Evolutionary conservation across 768 basidiomycete genomes (phyloP).

Genomic region (Trametes punicea): DNA sequence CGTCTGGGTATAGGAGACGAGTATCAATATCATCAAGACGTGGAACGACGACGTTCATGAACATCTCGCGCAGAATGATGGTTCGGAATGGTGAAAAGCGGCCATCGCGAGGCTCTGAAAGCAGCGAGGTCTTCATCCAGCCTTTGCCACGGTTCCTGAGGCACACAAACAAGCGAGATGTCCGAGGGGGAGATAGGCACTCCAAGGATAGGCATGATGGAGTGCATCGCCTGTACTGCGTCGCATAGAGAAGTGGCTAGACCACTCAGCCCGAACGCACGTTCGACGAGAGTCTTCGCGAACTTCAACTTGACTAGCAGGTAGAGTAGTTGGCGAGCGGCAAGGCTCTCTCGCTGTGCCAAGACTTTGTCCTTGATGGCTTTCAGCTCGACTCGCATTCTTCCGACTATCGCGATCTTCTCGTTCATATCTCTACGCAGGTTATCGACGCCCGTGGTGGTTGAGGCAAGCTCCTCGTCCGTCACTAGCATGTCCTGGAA

Average conservation of each 20-base stretch:
- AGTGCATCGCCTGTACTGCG: not conserved
- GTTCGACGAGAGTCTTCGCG: not conserved
- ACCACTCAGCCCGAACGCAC: not conserved
- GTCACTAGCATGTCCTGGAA: not conserved
- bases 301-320: not conserved
- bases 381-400: not conserved
- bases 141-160: not conserved
- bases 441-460: not conserved
- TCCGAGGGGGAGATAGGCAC: not conserved
- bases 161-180: not conserved
- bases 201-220: not conserved
- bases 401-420: not conserved
- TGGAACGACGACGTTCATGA: not conserved
- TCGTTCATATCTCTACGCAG: not conserved
- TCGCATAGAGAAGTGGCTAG: not conserved
- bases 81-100: no score
- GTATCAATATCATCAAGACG: not conserved
- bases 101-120: not conserved
- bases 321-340: not conserved
- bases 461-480: not conserved
- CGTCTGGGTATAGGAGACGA: no score
- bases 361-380: not conserved
- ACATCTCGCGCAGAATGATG: no score
- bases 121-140: not conserved
- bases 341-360: not conserved